Evolutionary conservation across 768 basidiomycete genomes (phyloP), one percentile per base, ranked within the genome.

Genomic region (Pleurotus djamor): DNA sequence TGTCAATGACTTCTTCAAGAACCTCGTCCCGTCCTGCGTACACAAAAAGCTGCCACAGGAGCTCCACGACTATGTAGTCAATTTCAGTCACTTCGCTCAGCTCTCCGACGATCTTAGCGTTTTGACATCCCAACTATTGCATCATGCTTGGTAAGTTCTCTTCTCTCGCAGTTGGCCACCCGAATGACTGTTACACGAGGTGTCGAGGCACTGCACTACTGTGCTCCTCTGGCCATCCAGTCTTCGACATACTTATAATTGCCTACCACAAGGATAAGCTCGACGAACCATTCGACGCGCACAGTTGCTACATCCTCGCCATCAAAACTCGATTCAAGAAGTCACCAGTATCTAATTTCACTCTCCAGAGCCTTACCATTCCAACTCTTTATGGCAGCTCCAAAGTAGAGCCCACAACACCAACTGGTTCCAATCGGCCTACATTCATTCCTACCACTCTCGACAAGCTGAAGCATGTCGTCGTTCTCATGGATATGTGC

Each of bases 401-500:
- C 21, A 28, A 28, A 28, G 21, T 28, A 28, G 21, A 28, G 21
- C 21, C 21, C 21, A 1, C 21, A 28, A 28, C 3, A 28, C 21
- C 1, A 34, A 17, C 8, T 17, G 58, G 43, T 21, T 10, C n/a
- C 38, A 41, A 41, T n/a, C 10, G 10, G 38, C 38, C 38, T 9
- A 41, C 38, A 10, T 41, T 1, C 38, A 9, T 41, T 41, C 38
- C 38, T 9, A 38, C 16, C 17, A 16, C 58, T 50, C 21, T 35
- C 48, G 2, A 12, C 35, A 59, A 59, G 52, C 48, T 49, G 12
- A 21, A 16, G n/a, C 48, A 50, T 52, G 10, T 59, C 34, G 58
- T 17, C 32, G 9, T 59, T 21, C n/a, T 59, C 34, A 59, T 59
- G 58, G 58, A 59, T 38, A 48, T 59, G n/a, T 48, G 49, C 49